Base-by-base conservation (phyloP, 306 rosid genomes). In the Dalbergia cochinchinensis region DNA sequence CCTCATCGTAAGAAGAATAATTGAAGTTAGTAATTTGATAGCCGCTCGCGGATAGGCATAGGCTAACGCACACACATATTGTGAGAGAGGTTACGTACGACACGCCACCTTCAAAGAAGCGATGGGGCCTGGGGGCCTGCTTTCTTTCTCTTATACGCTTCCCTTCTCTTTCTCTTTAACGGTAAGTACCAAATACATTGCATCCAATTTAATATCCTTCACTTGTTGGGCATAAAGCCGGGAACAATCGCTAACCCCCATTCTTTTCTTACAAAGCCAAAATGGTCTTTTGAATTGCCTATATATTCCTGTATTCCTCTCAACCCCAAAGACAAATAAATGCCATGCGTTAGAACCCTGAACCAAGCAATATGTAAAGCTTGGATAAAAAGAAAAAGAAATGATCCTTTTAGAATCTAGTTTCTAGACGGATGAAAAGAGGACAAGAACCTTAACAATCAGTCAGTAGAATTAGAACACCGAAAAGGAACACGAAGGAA, bases 51-150 rank as follows among this genome's bases (percentile, higher is more conserved):
- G 44, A 69, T 54, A 63, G 73, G 47, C 73, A 37, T 64, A 70
- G 71, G 80, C 79, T 65, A 82, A 79, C 80, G 41, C 74, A 69
- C 51, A 22, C n/a, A 50, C 1, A 26, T 3, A 26, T 3, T 0
- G 2, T 15, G 68, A n/a, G 65, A 79, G 57, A 79, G 68, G 74
- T 76, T 76, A 7, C n/a, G 64, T 73, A 78, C 88, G 80, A 73
- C 80, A 85, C 81, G 88, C 81, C 57, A 85, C 81, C 81, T 14
- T 71, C 35, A 51, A 67, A 6, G 69, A 58, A 48, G 33, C 22
- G 18, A 11, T 65, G 74, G 82, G 82, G 44, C 79, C 12, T 69
- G 77, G 76, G 70, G 71, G 71, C 81, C 35, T 8, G 39, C 64
- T 48, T 22, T 69, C 76, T 35, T 68, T 60, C 59, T 11, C 31